Evolutionary conservation across 495 filamentous ascomycete genomes (phyloP).

Genomic region (Neurospora sp.): DNA sequence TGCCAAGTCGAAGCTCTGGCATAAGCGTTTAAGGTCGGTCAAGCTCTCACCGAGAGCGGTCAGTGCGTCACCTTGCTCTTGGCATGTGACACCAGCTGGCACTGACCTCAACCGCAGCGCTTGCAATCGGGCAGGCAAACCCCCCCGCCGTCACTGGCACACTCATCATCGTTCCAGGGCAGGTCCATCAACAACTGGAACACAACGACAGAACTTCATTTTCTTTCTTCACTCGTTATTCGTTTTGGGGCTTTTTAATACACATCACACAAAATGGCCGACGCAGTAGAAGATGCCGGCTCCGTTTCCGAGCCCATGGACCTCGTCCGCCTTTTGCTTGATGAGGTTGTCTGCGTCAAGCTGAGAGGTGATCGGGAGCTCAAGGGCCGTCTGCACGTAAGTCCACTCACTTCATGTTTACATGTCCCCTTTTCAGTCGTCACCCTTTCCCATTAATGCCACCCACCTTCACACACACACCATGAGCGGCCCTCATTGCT

Average conservation of each 20-base stretch:
- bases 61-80: not conserved
- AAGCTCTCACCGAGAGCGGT: not conserved
- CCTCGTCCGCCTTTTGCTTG: conserved; percentile 83
- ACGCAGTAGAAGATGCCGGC: conserved; percentile 53
- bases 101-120: not conserved
- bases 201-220: not conserved
- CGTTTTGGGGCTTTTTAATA: not conserved
- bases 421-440: not conserved
- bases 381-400: conserved; percentile 86
- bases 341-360: conserved; percentile 96
- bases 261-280: conserved; percentile 47
- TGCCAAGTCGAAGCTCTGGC: not conserved
- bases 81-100: not conserved
- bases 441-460: not conserved
- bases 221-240: not conserved
- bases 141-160: not conserved
- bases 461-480: not conserved
- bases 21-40: not conserved
- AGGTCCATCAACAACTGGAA: not conserved
- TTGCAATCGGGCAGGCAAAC: not conserved
- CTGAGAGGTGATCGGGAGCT: conserved; percentile 89
- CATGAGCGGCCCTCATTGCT: not conserved
- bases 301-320: conserved; percentile 84
- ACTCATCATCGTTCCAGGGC: not conserved
- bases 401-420: conserved; percentile 16